Percentiles rank a stretch among this genome's conserved stretches.
phyloP scores from a whole-genome alignment of 257 asterid species.

The Anisodus acutangulus region DNA sequence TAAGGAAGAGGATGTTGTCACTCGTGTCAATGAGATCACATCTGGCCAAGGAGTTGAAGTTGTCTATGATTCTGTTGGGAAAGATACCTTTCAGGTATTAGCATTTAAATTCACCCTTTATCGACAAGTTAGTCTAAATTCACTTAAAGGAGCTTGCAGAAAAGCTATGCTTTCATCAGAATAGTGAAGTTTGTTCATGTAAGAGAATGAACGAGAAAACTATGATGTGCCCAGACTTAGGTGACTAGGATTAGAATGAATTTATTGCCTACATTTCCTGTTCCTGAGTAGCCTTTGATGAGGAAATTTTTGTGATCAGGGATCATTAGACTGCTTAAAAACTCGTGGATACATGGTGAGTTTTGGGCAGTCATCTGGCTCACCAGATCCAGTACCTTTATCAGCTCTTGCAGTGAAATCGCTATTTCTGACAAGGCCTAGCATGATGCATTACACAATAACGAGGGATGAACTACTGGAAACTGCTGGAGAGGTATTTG shows the following conservation, averaged over 20 bases:
- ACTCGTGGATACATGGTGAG: slow-evolving; percentile 85
- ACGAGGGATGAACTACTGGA: slow-evolving; percentile 71
- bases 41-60: slow-evolving; percentile 94
- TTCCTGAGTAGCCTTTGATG: not conserved
- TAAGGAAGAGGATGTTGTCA: slow-evolving; percentile 82
- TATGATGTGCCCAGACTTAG: not conserved
- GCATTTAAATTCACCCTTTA: not conserved
- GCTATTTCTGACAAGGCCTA: slow-evolving; percentile 89
- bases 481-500: slow-evolving; percentile 79
- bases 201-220: not conserved
- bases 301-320: slow-evolving; percentile 46
- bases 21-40: slow-evolving; percentile 85
- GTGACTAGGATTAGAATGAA: not conserved
- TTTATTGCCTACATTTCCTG: not conserved
- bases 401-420: slow-evolving; percentile 72
- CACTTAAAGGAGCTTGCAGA: not conserved
- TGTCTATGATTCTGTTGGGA: slow-evolving; percentile 98
- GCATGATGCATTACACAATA: slow-evolving; percentile 64
- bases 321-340: slow-evolving; percentile 86
- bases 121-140: not conserved
- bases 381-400: slow-evolving; percentile 74
- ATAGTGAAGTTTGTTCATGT: slow-evolving; percentile 21
- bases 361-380: slow-evolving; percentile 91
- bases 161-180: slow-evolving; percentile 13
- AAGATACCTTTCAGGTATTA: slow-evolving; percentile 91